These are phyloP conservation scores for Tolypocladium paradoxum DNA, from an alignment of 2,329 filamentous ascomycete genomes.

Conservation along the genomic window DNA sequence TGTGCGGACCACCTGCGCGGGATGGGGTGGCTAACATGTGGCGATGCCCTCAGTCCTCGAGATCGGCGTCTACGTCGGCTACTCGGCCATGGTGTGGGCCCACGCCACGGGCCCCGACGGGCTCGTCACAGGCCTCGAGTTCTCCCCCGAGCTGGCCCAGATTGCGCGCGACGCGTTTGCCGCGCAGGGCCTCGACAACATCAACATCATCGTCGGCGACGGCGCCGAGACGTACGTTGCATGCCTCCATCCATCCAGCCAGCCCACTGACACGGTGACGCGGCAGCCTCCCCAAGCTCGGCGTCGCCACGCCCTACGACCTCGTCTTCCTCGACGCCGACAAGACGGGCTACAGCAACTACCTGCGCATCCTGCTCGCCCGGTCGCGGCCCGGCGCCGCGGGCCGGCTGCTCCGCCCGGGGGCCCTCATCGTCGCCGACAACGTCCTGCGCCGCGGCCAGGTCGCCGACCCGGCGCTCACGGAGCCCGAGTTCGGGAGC, in stretches of 20 bases:
- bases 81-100: conserved; percentile 37
- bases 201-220: conserved; percentile 35
- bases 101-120: conserved; percentile 33
- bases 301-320: conserved; percentile 31
- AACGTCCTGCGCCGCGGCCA: conserved; percentile 40
- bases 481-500: not conserved
- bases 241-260: conserved; percentile 4
- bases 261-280: not conserved
- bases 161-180: conserved; percentile 27
- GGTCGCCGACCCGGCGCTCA: conserved; percentile 25
- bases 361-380: conserved; percentile 33
- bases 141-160: conserved; percentile 29
- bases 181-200: conserved; percentile 29
- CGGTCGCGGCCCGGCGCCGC: conserved; percentile 26
- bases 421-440: conserved; percentile 42
- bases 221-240: conserved; percentile 32
- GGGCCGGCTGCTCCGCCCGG: conserved; percentile 32
- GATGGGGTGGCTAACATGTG: not conserved
- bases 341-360: conserved; percentile 39
- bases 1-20: not conserved
- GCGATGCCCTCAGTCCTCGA: conserved; percentile 29
- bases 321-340: conserved; percentile 44
- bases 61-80: conserved; percentile 37
- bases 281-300: conserved; percentile 18
- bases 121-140: conserved; percentile 34